Evolutionary conservation across 2,329 filamentous ascomycete species (phyloP).

Genomic region (Parafenestella ontariensis): DNA sequence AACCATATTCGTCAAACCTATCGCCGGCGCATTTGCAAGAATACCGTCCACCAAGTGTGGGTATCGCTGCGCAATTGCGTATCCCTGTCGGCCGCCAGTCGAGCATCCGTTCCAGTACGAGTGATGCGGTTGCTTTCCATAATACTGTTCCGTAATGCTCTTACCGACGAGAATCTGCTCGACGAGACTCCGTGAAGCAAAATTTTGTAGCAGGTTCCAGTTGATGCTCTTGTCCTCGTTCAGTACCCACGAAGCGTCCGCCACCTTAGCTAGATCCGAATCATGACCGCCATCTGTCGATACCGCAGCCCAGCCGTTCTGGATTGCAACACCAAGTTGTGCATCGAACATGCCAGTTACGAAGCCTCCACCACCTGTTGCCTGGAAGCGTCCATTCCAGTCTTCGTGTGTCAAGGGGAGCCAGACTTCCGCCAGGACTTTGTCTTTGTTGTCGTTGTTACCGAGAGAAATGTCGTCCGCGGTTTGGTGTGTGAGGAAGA

Average conservation of each 20-base stretch:
- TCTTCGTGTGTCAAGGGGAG: constrained; percentile 30
- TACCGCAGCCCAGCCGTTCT: constrained; percentile 39
- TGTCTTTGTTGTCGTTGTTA: constrained; percentile 17
- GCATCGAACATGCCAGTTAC: constrained; percentile 37
- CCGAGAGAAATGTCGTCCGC: neutral
- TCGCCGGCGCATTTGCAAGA: constrained; percentile 41
- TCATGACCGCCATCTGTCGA: constrained; percentile 44
- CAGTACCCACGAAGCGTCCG: constrained; percentile 31
- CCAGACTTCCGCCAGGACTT: constrained; percentile 38
- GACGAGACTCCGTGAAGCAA: constrained; percentile 46
- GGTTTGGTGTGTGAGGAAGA: constrained; percentile 23
- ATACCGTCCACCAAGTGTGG: constrained; percentile 45
- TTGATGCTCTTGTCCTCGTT: constrained; percentile 33
- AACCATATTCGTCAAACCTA: constrained; percentile 29
- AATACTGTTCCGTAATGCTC: constrained; percentile 41
- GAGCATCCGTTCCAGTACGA: constrained; percentile 48
- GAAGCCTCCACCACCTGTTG: constrained; percentile 40
- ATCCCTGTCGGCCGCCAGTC: constrained; percentile 45
- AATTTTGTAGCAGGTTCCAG: constrained; percentile 46
- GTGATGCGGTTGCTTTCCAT: constrained; percentile 38
- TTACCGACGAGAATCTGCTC: constrained; percentile 49
- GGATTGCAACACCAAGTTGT: constrained; percentile 33
- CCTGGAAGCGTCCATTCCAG: constrained; percentile 46
- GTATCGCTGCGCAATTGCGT: constrained; percentile 43
- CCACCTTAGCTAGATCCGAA: constrained; percentile 3